Base-by-base conservation (phyloP, 495 filamentous ascomycete species). In the Peziza echinospora region DNA sequence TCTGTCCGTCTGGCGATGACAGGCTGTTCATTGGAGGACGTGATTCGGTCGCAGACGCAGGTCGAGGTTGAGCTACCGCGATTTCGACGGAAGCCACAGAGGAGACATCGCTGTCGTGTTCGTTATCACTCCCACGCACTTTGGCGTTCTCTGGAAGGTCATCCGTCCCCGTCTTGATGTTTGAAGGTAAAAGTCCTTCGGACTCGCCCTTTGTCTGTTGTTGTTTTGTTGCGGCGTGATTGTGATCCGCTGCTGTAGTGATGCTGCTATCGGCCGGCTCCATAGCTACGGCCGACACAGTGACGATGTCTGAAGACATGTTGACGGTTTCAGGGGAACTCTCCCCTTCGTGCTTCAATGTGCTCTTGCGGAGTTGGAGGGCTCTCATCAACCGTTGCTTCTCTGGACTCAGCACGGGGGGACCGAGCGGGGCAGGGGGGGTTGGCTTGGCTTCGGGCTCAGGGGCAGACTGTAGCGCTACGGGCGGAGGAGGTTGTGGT, bases 341-440 rank as follows among this genome's bases (percentile, higher is more conserved):
- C 13, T 55, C 54, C 26, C 49, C 26, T 49, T 57, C 54, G 24
- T 46, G 49, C 40, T 37, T 47, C 54, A 58, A 58, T 30, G 47
- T 80, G 84, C 62, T 84, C 85, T 56, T 73, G 64, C 89, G 71
- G 40, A 94, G 65, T 53, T 96, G 80, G 60, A 94, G 68, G 5
- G 89, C 87, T 65, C 87, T 93, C 83, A 92, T 82, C 49, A 97
- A 66, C 51, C 85, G 72, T 53, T 80, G 74, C 60, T 93, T 93
- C 59, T 96, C 89, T 0, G 83, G 81, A 0, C 84, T 87, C 56
- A 91, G 75, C 13, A 73, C 69, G 24, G 71, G 69, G 10, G 54
- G 54, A 19, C 51, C 55, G 19, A 50, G 50, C 2, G 47, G 41
- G 4, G 16, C 41, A 22, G 74, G 70, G 49, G 69, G 74, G 13